phyloP scores from a whole-genome alignment of 1,284 basidiomycete species.

The Pulveroboletus sp. region DNA sequence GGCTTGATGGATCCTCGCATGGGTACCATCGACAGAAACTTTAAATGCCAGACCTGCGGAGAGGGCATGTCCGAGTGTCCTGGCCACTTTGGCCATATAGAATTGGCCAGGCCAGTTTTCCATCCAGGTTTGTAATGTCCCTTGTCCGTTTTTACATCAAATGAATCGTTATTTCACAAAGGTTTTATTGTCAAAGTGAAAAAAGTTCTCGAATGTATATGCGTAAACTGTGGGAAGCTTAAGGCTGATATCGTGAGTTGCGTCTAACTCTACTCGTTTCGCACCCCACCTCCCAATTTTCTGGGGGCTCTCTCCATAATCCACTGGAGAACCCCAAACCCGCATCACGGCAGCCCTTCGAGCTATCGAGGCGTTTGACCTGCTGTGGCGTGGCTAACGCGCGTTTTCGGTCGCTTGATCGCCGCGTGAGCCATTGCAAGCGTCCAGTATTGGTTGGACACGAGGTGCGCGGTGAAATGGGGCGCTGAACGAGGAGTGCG shows the following conservation, averaged over 20 bases:
- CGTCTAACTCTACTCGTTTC: constrained; percentile 79
- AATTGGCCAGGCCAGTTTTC: constrained; percentile 93
- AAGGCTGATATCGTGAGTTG: constrained; percentile 94
- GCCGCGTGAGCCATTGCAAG: constrained; percentile 68
- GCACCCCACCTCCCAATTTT: constrained; percentile 89
- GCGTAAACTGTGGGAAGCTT: constrained; percentile 96
- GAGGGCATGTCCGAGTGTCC: constrained; percentile 98
- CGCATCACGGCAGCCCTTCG: constrained; percentile 69
- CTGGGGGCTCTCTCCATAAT: constrained; percentile 88
- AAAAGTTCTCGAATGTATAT: constrained; percentile 98
- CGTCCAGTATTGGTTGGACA: constrained; percentile 74
- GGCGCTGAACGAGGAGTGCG: constrained; percentile 91
- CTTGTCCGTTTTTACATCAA: neutral
- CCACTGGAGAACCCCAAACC: constrained; percentile 86
- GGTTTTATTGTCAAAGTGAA: constrained; percentile 99
- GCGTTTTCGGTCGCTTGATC: constrained; percentile 89
- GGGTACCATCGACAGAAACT: constrained; percentile 98
- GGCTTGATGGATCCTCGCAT: constrained; percentile 97
- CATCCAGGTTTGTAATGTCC: constrained; percentile 74
- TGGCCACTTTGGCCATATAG: constrained; percentile 98
- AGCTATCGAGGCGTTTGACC: constrained; percentile 74
- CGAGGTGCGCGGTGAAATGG: constrained; percentile 88
- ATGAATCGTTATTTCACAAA: constrained; percentile 29
- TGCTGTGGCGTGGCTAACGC: constrained; percentile 62
- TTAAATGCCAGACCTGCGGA: constrained; percentile 99